These are phyloP conservation scores for Phanerochaete carnosa DNA, from an alignment of 768 basidiomycete genomes.

Conservation along the genomic window DNA sequence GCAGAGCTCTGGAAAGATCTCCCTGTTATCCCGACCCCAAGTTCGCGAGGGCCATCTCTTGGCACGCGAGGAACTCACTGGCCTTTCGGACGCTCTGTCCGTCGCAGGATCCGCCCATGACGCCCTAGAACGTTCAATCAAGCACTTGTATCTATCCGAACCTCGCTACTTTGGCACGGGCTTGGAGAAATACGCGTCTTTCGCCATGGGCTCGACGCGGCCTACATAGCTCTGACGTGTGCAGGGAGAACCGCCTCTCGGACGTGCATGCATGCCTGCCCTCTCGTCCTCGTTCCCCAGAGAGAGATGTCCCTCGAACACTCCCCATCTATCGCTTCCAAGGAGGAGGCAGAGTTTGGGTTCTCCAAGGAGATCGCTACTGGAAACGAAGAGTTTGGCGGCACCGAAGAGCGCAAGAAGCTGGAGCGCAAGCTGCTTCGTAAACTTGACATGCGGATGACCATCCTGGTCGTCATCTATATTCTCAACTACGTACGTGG, in stretches of 20 bases:
- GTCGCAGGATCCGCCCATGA: neutral
- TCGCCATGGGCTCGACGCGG: neutral
- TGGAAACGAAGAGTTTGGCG: conserved; percentile 33
- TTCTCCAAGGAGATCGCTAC: neutral
- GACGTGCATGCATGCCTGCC: conserved; percentile 1
- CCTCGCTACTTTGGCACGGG: neutral
- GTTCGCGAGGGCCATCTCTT: neutral
- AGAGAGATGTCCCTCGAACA: conserved; percentile 2
- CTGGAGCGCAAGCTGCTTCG: conserved; percentile 39
- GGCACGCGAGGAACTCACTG: neutral
- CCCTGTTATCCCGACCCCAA: neutral
- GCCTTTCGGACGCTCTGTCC: neutral
- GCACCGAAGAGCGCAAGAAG: conserved; percentile 28
- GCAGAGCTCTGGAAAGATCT: neutral
- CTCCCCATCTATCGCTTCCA: conserved; percentile 1
- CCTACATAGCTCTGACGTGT: neutral
- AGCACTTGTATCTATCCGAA: neutral
- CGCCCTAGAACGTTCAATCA: neutral
- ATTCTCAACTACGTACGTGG: conserved; percentile 44
- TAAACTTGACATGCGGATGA: conserved; percentile 41
- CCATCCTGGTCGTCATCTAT: conserved; percentile 42
- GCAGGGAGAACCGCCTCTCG: neutral
- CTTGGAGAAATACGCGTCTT: neutral
- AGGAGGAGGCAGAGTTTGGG: conserved; percentile 14
- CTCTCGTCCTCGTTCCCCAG: neutral